Evolutionary conservation across 345 rosid species (phyloP), one percentile per base, ranked within the genome.

Genomic region (Linum tenue): DNA sequence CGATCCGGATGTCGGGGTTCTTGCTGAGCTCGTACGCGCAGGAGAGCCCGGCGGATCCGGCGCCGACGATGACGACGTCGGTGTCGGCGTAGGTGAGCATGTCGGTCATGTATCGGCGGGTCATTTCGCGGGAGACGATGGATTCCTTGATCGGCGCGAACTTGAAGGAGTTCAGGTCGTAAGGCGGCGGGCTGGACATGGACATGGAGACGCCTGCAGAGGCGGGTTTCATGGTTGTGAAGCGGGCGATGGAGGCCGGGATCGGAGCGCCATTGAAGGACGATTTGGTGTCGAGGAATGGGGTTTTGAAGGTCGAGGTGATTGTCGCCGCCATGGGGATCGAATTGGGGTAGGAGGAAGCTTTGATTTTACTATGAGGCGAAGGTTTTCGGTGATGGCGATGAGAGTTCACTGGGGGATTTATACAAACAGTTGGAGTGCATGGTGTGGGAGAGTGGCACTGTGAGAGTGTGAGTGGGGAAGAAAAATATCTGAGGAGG

Each of bases 11-110:
- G 65, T 74, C 61, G 3, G 90, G 86, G 72, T 86, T 88, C 77
- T 88, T 88, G 70, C 92, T 88, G 6, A 88, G 77, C 74, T 85
- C 91, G 39, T 88, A 88, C 1, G 89, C 96, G 38, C 86, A 81
- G 0, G 86, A 77, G 9, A 88, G 77, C 0, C 96, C 92, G 9
- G 92, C 90, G 5, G 88, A 80, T 15, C 96, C 96, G 42, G 88
- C 96, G 22, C 92, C 90, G 2, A 88, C 82, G 61, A 88, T 70
- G 31, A 88, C 83, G 5, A 84, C 92, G 44, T 88, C 90, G 1
- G 90, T 88, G 68, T 88, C 88, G 0, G 92, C 92, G 59, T 77
- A 50, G 37, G 88, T 82, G 58, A 88, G 72, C 91, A 88, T 84
- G 66, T 86, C 91, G 14, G 70, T 85, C 91, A 88, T 85, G 77